These are phyloP conservation scores for Geranium rotundifolium DNA, from an alignment of 345 rosid genomes.

Conservation along the genomic window DNA sequence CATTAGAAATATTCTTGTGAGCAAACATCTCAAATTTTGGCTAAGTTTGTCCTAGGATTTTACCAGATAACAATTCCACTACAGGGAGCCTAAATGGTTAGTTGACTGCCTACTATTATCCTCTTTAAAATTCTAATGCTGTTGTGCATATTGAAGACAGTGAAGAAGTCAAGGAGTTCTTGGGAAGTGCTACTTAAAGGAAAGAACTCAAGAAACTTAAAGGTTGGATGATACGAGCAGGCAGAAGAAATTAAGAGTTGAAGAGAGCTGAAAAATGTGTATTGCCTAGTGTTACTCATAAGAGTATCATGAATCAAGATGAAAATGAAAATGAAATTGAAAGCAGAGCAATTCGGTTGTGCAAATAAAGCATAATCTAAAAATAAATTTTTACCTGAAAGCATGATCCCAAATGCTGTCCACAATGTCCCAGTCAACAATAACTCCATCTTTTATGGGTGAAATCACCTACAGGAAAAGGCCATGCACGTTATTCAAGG, in stretches of 20 bases:
- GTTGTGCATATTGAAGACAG: background rate
- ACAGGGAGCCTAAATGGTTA: background rate
- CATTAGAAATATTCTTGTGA: too few relatives aligned
- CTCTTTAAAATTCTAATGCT: too few relatives aligned
- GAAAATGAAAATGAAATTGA: background rate
- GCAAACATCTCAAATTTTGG: too few relatives aligned
- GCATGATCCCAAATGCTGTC: slow-evolving; percentile 98
- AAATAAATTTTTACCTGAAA: slow-evolving; percentile 36
- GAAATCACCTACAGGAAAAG: slow-evolving; percentile 45
- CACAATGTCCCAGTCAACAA: slow-evolving; percentile 91
- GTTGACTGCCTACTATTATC: background rate
- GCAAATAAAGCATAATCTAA: background rate
- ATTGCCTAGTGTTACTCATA: background rate
- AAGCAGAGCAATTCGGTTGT: background rate
- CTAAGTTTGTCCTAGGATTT: too few relatives aligned
- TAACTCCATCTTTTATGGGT: slow-evolving; percentile 83
- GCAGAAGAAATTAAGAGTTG: background rate
- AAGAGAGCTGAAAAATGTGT: background rate
- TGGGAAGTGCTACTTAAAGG: background rate
- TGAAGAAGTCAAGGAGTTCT: background rate
- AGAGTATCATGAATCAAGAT: background rate
- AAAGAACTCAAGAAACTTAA: too few relatives aligned
- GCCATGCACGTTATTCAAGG: slow-evolving; percentile 6
- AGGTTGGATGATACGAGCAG: background rate
- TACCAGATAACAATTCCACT: too few relatives aligned